Base-by-base conservation (phyloP, 768 basidiomycete species). In the Gautieria morchelliformis region DNA sequence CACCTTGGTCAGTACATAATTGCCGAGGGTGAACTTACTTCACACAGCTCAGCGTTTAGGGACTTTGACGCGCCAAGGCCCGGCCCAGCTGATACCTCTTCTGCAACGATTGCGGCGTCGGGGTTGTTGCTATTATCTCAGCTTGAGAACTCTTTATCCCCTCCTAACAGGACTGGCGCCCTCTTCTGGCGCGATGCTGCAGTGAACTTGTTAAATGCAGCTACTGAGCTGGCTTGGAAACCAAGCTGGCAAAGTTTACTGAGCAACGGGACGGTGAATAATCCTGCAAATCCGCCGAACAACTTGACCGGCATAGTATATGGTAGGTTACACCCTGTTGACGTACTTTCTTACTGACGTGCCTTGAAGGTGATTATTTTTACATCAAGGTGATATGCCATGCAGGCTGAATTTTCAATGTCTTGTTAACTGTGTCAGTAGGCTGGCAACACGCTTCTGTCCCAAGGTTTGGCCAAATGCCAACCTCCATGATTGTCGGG, bases 51-150 rank as follows among this genome's bases (percentile, higher is more conserved):
- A 10, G 35, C 4, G 20, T 50, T 35, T 51, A 86, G 85, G 86
- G 85, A 87, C 66, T 89, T 86, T 70, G 78, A 87, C 58, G 86
- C 84, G 6, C 85, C 85, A 0, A 14, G 37, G 20, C 64, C 76
- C 40, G 66, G 66, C 7, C 83, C 81, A 0, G 83, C 84, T 0
- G 87, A 89, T 68, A 83, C 81, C 1, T 85, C 85, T 15, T 84
- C 86, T 5, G 82, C 84, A 9, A 82, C 78, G 39, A 78, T 87
- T 60, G 82, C 77, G 0, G 78, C 78, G 3, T 80, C 74, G 33
- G 85, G 75, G 1, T 72, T 89, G 44, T 67, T 88, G 39, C 69
- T 85, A 11, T 74, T 88, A 7, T 73, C 83, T 7, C 63, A 70
- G 39, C 69, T 72, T 49, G 75, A 62, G 65, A 70, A 58, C 58